phyloP scores from a whole-genome alignment of 1,139 yeast species.

The Suhomyces terraborum region DNA sequence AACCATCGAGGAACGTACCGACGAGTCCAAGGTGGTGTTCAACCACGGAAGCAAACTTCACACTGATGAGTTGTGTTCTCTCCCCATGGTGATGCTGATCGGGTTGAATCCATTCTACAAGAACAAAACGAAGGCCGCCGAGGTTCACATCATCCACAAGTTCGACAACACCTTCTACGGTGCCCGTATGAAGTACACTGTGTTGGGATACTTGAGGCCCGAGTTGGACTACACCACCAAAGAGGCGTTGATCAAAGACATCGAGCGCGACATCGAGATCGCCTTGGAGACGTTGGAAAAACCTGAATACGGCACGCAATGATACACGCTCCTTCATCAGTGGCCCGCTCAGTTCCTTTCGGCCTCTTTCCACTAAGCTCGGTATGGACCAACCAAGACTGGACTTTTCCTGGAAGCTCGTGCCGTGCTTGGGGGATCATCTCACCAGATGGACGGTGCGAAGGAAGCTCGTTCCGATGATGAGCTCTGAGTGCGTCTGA shows the following conservation, averaged over 20 bases:
- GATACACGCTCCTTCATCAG: too few relatives aligned
- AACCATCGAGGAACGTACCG: constrained; percentile 26
- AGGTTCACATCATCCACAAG: constrained; percentile 80
- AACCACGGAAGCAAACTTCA: constrained; percentile 61
- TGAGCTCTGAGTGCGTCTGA: too few relatives aligned
- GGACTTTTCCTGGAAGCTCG: too few relatives aligned
- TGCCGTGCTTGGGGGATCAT: too few relatives aligned
- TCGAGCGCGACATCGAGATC: constrained; percentile 72
- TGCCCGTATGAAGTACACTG: constrained; percentile 63
- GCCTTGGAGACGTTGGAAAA: constrained; percentile 52
- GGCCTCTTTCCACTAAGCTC: too few relatives aligned
- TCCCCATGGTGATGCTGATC: constrained; percentile 92
- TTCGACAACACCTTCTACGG: constrained; percentile 79
- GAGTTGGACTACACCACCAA: constrained; percentile 84
- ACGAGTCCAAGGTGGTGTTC: constrained; percentile 49
- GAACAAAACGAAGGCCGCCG: constrained; percentile 78
- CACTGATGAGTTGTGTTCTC: constrained; percentile 42
- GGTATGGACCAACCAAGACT: too few relatives aligned
- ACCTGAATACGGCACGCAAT: background rate
- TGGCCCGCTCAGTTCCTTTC: too few relatives aligned
- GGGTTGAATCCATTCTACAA: constrained; percentile 96
- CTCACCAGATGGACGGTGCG: too few relatives aligned
- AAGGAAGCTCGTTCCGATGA: too few relatives aligned
- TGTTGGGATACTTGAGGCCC: constrained; percentile 89
- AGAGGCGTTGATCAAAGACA: constrained; percentile 86